Evolutionary conservation across 495 filamentous ascomycete species (phyloP), one percentile per base, ranked within the genome.

Genomic region (Poronia punctata): DNA sequence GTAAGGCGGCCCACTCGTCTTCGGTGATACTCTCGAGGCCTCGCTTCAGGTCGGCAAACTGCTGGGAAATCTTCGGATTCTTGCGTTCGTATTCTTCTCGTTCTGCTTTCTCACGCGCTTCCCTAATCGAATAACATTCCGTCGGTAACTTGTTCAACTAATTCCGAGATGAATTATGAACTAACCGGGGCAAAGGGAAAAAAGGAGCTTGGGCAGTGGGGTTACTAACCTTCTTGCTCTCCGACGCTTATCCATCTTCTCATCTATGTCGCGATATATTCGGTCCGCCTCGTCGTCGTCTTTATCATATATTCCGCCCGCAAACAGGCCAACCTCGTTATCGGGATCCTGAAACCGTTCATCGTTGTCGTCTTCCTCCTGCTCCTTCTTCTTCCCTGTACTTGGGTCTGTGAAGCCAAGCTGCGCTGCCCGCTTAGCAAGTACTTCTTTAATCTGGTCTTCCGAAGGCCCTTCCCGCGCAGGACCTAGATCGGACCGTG

Each of bases 21-120:
- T 96, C 92, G 40, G 83, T 86, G 35, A 99, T 81, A 11, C 80
- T 82, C 23, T 83, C 84, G 17, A 99, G 72, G 2, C 84, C 86
- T 53, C 93, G 74, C 63, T 97, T 99, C 31, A 96, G 70, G 50
- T 95, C 93, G 58, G 88, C 88, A 57, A 99, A 99, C 59, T 97
- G 92, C 52, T 96, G 88, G 64, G 95, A 88, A 37, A 99, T 97
- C 63, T 97, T 99, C 4, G 92, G 92, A 58, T 97, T 97, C 57
- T 95, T 85, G 30, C 80, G 78, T 63, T 99, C 93, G 74, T 95
- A 94, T 39, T 96, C 89, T 51, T 92, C 85, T 62, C 73, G 80
- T 68, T 97, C 89, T 67, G 84, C 76, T 54, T 82, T 70, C 65
- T 97, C 92, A 52, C 92, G 88, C 64, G 81, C 82, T 87, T 97